Percentiles rank a stretch among this genome's conserved stretches.
Evolutionary conservation across 1,284 basidiomycete species (phyloP).

Genomic region (Athelia psychrophila): DNA sequence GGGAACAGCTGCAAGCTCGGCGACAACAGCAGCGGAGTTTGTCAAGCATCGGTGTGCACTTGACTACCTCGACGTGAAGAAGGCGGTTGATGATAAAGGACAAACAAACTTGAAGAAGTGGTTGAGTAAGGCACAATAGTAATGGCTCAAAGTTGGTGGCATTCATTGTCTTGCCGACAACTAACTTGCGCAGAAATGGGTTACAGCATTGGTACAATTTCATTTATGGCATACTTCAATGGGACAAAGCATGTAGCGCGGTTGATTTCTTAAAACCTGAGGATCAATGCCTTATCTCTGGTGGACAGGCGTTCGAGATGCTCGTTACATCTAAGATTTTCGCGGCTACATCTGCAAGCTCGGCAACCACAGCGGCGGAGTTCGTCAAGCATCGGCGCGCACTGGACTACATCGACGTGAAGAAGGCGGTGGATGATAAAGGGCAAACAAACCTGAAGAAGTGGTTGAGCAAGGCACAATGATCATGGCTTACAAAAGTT

Average conservation of each 20-base stretch:
- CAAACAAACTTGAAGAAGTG: slow-evolving; percentile 76
- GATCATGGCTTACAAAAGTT: slow-evolving; percentile 1
- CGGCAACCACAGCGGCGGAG: slow-evolving; percentile 48
- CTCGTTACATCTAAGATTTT: slow-evolving; percentile 55
- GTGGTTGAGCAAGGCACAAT: slow-evolving; percentile 63
- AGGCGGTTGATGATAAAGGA: slow-evolving; percentile 59
- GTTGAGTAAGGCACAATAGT: slow-evolving; percentile 53
- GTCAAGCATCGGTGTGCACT: slow-evolving; percentile 61
- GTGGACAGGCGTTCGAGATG: slow-evolving; percentile 63
- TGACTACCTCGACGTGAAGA: slow-evolving; percentile 57
- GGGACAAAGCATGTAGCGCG: too few relatives aligned
- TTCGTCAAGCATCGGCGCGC: slow-evolving; percentile 67
- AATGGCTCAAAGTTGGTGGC: background rate
- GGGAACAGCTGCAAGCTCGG: slow-evolving; percentile 40
- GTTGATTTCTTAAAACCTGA: slow-evolving; percentile 20
- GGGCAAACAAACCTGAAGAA: slow-evolving; percentile 72
- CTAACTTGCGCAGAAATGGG: too few relatives aligned
- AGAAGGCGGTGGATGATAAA: slow-evolving; percentile 58
- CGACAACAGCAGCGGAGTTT: slow-evolving; percentile 56
- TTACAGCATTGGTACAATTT: too few relatives aligned
- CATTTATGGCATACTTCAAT: too few relatives aligned
- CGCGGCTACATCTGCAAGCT: slow-evolving; percentile 39
- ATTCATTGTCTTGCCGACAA: background rate
- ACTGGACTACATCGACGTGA: slow-evolving; percentile 56
- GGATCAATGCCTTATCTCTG: slow-evolving; percentile 6